Evolutionary conservation across 441 rosid species (phyloP).

Genomic region (Arabidopsis hybrid): DNA sequence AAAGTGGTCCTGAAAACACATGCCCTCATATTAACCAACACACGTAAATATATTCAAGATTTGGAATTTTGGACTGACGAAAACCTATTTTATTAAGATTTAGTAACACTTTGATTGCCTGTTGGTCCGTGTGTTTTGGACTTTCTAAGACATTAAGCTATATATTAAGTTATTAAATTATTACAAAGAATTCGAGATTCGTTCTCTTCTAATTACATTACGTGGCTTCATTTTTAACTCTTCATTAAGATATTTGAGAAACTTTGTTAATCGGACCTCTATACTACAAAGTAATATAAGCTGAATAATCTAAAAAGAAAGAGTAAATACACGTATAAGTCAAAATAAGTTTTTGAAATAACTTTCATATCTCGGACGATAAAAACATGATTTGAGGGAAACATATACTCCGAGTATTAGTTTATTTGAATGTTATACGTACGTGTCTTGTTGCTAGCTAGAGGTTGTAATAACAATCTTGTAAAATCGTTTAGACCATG

Average conservation of each 20-base stretch:
- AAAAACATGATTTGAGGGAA: neutral
- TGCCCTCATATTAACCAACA: slow-evolving; percentile 32
- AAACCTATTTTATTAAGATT: slow-evolving; percentile 28
- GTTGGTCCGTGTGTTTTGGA: slow-evolving; percentile 26
- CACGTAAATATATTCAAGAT: slow-evolving; percentile 40
- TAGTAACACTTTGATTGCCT: slow-evolving; percentile 31
- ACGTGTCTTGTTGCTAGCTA: neutral
- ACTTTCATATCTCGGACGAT: neutral
- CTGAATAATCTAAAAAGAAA: neutral
- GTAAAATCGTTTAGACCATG: neutral
- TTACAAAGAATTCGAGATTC: slow-evolving; percentile 21
- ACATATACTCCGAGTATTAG: neutral
- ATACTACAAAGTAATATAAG: neutral
- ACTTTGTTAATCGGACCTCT: neutral
- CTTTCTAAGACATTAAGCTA: slow-evolving; percentile 11
- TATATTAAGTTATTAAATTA: neutral
- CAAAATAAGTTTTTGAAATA: too few species aligned
- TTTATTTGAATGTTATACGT: slow-evolving; percentile 9
- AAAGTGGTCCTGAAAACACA: slow-evolving; percentile 45
- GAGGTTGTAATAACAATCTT: neutral
- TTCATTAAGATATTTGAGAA: neutral
- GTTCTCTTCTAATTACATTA: neutral
- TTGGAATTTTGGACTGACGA: slow-evolving; percentile 12
- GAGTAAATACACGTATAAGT: neutral
- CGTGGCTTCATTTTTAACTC: neutral